phyloP scores from a whole-genome alignment of 2,329 filamentous ascomycete genomes.

The Periglandula ipomoeae region DNA sequence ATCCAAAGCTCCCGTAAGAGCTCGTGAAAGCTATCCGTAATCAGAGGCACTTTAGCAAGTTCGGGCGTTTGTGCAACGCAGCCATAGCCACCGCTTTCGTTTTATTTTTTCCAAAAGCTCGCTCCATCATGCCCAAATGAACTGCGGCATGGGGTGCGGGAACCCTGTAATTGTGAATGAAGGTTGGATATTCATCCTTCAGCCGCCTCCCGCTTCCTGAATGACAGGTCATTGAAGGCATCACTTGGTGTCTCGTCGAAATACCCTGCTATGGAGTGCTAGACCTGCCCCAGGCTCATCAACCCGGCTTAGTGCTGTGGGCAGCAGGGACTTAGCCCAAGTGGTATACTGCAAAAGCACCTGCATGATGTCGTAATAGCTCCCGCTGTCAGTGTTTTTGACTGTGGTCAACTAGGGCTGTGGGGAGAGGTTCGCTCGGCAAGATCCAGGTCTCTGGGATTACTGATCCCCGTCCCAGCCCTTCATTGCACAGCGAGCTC shows the following conservation, averaged over 20 bases:
- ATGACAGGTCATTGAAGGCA: too few species aligned
- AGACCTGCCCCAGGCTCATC: not conserved
- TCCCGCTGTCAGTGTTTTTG: conserved; percentile 4
- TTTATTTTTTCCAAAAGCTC: not conserved
- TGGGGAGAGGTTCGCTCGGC: not conserved
- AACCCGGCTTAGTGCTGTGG: not conserved
- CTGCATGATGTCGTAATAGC: conserved; percentile 3
- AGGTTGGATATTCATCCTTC: too few species aligned
- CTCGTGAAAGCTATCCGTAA: too few species aligned
- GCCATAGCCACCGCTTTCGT: not conserved
- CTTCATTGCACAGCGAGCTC: too few species aligned
- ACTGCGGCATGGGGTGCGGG: not conserved
- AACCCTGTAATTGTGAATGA: not conserved
- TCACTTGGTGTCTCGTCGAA: not conserved
- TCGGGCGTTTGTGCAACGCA: not conserved
- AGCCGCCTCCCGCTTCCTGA: too few species aligned
- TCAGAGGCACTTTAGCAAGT: not conserved
- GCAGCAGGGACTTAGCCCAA: not conserved
- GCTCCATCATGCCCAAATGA: not conserved
- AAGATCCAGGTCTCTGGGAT: not conserved
- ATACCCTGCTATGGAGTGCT: not conserved
- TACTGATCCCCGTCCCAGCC: not conserved
- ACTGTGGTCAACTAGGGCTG: not conserved
- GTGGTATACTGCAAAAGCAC: not conserved
- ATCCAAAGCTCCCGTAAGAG: not conserved